Evolutionary conservation across 352 stramenopile genomes (phyloP), one percentile per base, ranked within the genome.

Genomic region (Hyaloperonospora arabidopsidis): DNA sequence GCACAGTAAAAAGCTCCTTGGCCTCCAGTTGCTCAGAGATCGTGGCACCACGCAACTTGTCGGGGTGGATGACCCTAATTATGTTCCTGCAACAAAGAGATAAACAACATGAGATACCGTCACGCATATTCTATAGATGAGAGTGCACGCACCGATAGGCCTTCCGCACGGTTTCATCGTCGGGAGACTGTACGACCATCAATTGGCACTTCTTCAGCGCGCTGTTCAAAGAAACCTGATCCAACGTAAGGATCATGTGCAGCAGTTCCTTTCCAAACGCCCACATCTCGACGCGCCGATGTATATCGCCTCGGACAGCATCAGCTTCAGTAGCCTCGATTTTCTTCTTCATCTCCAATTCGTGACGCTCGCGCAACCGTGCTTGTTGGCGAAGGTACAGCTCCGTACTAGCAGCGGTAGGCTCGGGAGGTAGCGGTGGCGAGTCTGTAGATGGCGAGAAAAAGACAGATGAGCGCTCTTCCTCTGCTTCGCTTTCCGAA

Each of bases 1-100:
- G 61, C 35, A 93, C 77, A 15, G 83, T 94, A 61, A 94, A 94
- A 21, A 94, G 70, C 54, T 92, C 84, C 22, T 90, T 89, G 4
- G 84, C 82, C 58, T 89, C 84, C 7, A 93, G 52, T 45, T 94
- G 82, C 28, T 94, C 80, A n/a, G 78, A 38, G 36, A 94, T 69
- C 5, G 74, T 83, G 13, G 76, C 84, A 13, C 71, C 70, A 10
- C 84, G 80, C n/a, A 94, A 61, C 56, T 94, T 94, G 45, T 94
- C 84, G 5, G 84, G 84, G 38, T 94, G 84, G 14, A 94, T 89
- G 10, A 94, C 71, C 5, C 84, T 77, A 57, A 94, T 92, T 18
- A 94, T 89, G 53, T 80, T 92, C 34, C 79, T 92, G 36, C n/a
- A 54, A 51, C 15, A 28, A 53, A 40, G 22, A 51, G 46, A 32